Conservation (phyloP, 2,329 filamentous ascomycete species). For the Clarireedia monteithiana region DNA sequence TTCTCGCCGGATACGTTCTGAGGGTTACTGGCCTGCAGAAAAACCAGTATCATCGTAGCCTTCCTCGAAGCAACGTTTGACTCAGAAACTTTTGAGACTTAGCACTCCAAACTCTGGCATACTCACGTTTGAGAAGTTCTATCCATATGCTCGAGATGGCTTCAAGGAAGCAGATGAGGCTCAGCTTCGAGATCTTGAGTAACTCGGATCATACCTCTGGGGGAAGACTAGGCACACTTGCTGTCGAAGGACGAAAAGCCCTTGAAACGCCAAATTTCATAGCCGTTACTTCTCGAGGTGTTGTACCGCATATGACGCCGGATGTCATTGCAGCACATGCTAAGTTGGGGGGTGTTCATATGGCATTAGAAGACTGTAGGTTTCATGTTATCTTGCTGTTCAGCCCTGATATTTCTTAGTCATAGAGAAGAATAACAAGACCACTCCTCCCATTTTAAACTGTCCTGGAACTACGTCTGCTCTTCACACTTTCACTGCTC, state of each 20-base stretch:
- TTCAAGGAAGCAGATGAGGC: slow-evolving; percentile 8
- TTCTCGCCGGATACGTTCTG: slow-evolving; percentile 14
- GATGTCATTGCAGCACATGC: slow-evolving; percentile 67
- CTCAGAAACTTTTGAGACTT: too few relatives aligned
- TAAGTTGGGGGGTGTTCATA: slow-evolving; percentile 61
- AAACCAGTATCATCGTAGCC: slow-evolving; percentile 10
- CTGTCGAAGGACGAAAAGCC: slow-evolving; percentile 51
- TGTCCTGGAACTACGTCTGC: slow-evolving; percentile 33
- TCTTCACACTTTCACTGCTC: slow-evolving; percentile 69
- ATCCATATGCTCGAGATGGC: not conserved
- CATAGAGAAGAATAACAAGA: slow-evolving; percentile 40
- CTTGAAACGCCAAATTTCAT: slow-evolving; percentile 80
- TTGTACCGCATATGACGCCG: slow-evolving; percentile 79
- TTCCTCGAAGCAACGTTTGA: too few relatives aligned
- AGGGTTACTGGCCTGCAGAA: slow-evolving; percentile 24
- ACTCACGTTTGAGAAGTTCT: not conserved
- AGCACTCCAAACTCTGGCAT: too few relatives aligned
- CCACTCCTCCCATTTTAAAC: slow-evolving; percentile 43
- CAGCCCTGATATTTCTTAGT: slow-evolving; percentile 33
- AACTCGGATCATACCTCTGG: slow-evolving; percentile 12
- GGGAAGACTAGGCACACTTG: slow-evolving; percentile 35
- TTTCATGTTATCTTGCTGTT: slow-evolving; percentile 13
- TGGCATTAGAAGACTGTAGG: slow-evolving; percentile 90
- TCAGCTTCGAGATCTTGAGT: slow-evolving; percentile 21
- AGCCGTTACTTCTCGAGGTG: slow-evolving; percentile 72